Percentiles rank a stretch among this genome's conserved stretches.
These are phyloP conservation scores for Hypomyces perniciosus DNA, from an alignment of 2,329 filamentous ascomycete genomes.

Conservation along the genomic window DNA sequence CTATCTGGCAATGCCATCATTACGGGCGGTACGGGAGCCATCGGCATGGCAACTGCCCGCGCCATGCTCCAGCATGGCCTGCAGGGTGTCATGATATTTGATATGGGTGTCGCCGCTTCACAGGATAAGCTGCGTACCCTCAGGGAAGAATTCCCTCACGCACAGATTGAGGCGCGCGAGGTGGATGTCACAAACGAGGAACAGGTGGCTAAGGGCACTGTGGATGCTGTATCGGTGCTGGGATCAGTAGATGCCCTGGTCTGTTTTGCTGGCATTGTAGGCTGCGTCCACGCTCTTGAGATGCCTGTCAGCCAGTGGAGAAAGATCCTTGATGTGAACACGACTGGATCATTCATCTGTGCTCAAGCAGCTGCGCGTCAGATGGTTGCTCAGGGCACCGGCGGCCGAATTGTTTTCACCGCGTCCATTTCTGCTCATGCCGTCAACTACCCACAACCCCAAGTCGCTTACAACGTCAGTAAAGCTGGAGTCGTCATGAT, in stretches of 20 bases:
- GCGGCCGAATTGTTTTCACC: slow-evolving; percentile 60
- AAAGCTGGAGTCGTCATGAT: slow-evolving; percentile 62
- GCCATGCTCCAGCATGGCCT: slow-evolving; percentile 66
- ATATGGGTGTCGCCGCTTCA: slow-evolving; percentile 43
- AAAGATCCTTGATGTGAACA: slow-evolving; percentile 63
- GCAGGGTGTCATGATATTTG: slow-evolving; percentile 53
- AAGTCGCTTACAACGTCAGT: slow-evolving; percentile 64
- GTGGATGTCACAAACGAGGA: slow-evolving; percentile 19
- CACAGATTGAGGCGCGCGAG: slow-evolving; percentile 8
- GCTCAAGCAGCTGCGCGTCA: slow-evolving; percentile 55
- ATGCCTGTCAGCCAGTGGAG: slow-evolving; percentile 44
- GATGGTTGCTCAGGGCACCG: slow-evolving; percentile 45
- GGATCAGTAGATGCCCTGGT: slow-evolving; percentile 20
- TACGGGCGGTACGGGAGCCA: slow-evolving; percentile 45
- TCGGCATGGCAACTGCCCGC: slow-evolving; percentile 43
- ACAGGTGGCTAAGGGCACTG: slow-evolving; percentile 13
- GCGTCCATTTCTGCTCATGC: slow-evolving; percentile 63
- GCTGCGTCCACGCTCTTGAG: slow-evolving; percentile 53
- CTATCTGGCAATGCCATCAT: slow-evolving; percentile 25
- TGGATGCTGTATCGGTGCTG: slow-evolving; percentile 4
- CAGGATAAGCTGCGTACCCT: slow-evolving; percentile 12
- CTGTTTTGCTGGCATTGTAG: slow-evolving; percentile 56
- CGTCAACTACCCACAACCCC: slow-evolving; percentile 68
- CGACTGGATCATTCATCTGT: slow-evolving; percentile 63
- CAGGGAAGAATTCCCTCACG: slow-evolving; percentile 16